Evolutionary conservation across 2,329 filamentous ascomycete species (phyloP), one percentile per base, ranked within the genome.

Genomic region (Colletotrichum tofieldiae): DNA sequence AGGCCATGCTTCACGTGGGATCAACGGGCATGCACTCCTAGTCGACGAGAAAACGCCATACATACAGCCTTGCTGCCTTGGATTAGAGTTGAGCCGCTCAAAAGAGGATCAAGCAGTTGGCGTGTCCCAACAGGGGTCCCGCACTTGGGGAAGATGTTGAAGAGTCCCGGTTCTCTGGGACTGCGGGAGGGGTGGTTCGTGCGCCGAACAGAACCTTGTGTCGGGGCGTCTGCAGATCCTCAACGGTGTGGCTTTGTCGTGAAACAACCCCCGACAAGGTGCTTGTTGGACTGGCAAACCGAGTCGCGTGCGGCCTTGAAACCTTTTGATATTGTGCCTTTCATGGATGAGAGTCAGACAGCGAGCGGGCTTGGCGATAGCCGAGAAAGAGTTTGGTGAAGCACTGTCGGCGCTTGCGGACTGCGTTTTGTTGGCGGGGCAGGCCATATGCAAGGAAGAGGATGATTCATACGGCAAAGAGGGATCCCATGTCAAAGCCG

Each of bases 41-140:
- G 18, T 12, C n/a, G 11, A 49, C n/a, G 12, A 11, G 6, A 54
- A 43, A 54, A 35, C 26, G 8, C 35, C 5, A 18, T 56, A 39
- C 32, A n/a, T 67, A 41, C 56, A 56, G 68, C 64, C 35, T 62
- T 49, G 68, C 56, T 67, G 56, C 68, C 56, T 67, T 67, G 49
- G 14, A 43, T 20, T 52, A 45, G 4, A 26, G 41, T 58, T 43
- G 35, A 54, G 23, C 32, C 55, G 68, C 9, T 49, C 23, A 32
- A 62, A 67, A 71, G 20, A 6, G 16, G 64, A 62, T 58, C 11
- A 58, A 52, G 32, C 47, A 29, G 41, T 37, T 51, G 32, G 26
- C n/a, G 26, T 16, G 43, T 12, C 51, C 35, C 32, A 71, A 58
- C 51, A 62, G 64, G 64, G 68, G 51, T 61, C 35, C 20, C 26